phyloP scores from a whole-genome alignment of 2,329 filamentous ascomycete species.

The Ramichloridium luteum region DNA sequence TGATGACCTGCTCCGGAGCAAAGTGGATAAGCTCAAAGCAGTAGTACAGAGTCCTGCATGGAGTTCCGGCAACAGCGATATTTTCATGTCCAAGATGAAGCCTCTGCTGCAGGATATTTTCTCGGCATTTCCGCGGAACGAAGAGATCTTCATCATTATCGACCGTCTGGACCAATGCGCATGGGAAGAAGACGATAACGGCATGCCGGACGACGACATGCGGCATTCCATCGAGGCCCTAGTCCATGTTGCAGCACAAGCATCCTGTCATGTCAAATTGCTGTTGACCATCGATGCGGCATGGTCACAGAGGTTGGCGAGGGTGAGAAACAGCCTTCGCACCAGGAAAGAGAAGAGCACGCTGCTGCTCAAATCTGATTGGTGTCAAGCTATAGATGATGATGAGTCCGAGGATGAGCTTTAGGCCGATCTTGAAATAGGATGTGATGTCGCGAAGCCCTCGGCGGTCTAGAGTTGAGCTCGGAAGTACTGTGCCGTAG shows the following conservation, averaged over 20 bases:
- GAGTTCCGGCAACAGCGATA: neutral
- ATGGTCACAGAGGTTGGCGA: neutral
- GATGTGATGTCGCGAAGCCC: too few species aligned
- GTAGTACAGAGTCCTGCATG: neutral
- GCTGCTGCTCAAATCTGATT: neutral
- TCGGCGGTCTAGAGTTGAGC: too few species aligned
- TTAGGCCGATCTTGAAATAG: too few species aligned
- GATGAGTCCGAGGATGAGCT: too few species aligned
- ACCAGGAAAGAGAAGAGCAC: neutral
- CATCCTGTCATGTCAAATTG: neutral
- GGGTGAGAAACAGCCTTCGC: neutral
- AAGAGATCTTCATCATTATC: slow-evolving; percentile 2
- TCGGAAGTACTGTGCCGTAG: too few species aligned
- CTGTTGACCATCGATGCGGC: slow-evolving; percentile 1
- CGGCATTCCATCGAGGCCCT: neutral
- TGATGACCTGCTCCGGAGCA: neutral
- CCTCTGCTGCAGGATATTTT: slow-evolving; percentile 1
- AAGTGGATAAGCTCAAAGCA: neutral
- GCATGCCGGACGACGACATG: neutral
- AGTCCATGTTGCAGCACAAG: neutral
- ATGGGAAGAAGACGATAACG: neutral
- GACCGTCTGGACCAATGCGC: slow-evolving; percentile 2
- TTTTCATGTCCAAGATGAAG: neutral
- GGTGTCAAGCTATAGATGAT: neutral
- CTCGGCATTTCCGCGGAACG: neutral